Conservation (phyloP, 1,284 basidiomycete genomes). For the Caloboletus inedulis region DNA sequence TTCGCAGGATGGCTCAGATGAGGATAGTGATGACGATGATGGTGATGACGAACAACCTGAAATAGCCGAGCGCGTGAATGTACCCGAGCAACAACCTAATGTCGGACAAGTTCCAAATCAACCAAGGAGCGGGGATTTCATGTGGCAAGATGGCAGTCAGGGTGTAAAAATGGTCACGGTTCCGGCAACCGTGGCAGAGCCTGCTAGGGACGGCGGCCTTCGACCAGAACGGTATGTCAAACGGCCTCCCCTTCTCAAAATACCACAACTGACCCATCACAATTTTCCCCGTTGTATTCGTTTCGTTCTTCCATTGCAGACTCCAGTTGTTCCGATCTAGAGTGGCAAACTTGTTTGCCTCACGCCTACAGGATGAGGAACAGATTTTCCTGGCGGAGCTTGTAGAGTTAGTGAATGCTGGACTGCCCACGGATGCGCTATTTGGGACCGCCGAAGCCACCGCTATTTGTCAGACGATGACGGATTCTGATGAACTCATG, state of each 20-base stretch:
- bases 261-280: not conserved
- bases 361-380: conserved; percentile 71
- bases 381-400: conserved; percentile 70
- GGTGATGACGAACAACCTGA: conserved; percentile 37
- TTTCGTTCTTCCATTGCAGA: conserved; percentile 37
- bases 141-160: conserved; percentile 61
- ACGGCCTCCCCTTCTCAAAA: not conserved
- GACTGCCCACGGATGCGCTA: conserved; percentile 61
- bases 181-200: conserved; percentile 33
- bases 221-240: conserved; percentile 53
- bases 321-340: conserved; percentile 75
- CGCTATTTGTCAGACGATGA: conserved; percentile 75
- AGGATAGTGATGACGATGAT: conserved; percentile 44
- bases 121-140: conserved; percentile 41
- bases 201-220: conserved; percentile 42
- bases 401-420: conserved; percentile 77
- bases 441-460: conserved; percentile 83
- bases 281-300: conserved; percentile 8
- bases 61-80: conserved; percentile 51
- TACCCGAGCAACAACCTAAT: conserved; percentile 34
- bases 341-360: conserved; percentile 69
- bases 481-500: conserved; percentile 84
- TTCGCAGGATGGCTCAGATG: conserved; percentile 42
- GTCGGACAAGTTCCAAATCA: conserved; percentile 33
- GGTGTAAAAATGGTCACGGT: conserved; percentile 62